Evolutionary conservation across 805 yeast species (phyloP).

Genomic region (Candida cerambycidarum): DNA sequence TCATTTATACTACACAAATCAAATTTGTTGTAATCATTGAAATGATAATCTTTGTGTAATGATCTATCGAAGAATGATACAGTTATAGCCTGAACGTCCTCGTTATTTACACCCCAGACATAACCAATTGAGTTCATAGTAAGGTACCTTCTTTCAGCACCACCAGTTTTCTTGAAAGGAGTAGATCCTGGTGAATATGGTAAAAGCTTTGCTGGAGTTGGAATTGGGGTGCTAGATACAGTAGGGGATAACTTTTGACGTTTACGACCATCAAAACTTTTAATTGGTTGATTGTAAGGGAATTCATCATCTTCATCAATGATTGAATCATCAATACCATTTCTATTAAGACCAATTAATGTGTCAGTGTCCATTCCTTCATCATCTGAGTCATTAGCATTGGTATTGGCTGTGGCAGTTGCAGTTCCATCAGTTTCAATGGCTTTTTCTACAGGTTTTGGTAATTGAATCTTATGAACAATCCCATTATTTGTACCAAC

Average conservation of each 20-base stretch:
- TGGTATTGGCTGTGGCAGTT: conserved; percentile 9
- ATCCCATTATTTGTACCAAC: conserved; percentile 48
- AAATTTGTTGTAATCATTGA: conserved; percentile 68
- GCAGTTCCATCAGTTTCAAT: background rate
- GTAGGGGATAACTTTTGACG: conserved; percentile 20
- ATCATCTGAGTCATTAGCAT: conserved; percentile 8
- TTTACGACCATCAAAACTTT: conserved; percentile 18
- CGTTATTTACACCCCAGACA: conserved; percentile 65
- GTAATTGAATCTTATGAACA: conserved; percentile 18
- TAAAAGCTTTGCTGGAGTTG: conserved; percentile 27
- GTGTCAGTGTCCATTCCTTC: conserved; percentile 14
- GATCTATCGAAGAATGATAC: conserved; percentile 84
- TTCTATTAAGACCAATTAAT: conserved; percentile 9
- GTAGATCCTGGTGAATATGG: conserved; percentile 90
- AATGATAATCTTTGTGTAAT: conserved; percentile 75
- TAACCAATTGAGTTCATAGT: conserved; percentile 81
- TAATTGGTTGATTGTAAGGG: conserved; percentile 23
- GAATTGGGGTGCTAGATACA: background rate
- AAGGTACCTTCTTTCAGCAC: conserved; percentile 65
- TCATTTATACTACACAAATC: conserved; percentile 75
- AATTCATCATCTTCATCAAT: conserved; percentile 39
- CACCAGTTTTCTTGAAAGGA: conserved; percentile 42
- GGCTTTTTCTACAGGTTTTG: background rate
- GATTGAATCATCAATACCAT: conserved; percentile 17
- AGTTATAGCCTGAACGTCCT: conserved; percentile 58